These are phyloP conservation scores for Apiospora hydei DNA, from an alignment of 2,329 filamentous ascomycete genomes.

Conservation along the genomic window DNA sequence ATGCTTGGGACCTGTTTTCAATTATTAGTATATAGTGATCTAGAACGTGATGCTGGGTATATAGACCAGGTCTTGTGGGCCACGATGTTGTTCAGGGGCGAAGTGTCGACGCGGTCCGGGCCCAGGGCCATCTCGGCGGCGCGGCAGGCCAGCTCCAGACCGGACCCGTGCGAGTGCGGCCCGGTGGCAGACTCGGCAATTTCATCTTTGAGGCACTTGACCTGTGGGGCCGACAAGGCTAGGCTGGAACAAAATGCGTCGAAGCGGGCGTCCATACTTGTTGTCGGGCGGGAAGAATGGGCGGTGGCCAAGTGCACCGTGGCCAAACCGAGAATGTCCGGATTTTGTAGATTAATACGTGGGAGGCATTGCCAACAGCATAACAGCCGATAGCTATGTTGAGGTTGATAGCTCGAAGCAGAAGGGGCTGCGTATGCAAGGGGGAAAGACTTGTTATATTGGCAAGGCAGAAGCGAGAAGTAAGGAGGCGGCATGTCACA, in stretches of 20 bases:
- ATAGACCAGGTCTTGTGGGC: constrained; percentile 1
- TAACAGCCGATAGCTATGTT: too few species aligned
- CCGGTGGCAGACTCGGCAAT: neutral
- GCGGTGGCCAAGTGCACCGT: too few species aligned
- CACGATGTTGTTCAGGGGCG: neutral
- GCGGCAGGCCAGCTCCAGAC: neutral
- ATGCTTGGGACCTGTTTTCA: constrained; percentile 30
- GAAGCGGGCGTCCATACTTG: neutral
- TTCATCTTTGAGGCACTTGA: neutral
- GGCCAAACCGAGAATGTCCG: too few species aligned
- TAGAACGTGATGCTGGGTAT: neutral
- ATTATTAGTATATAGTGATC: neutral
- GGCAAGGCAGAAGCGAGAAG: too few species aligned
- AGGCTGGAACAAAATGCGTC: neutral
- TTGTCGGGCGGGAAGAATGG: too few species aligned
- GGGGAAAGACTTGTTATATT: too few species aligned
- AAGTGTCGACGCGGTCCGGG: neutral
- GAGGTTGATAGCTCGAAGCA: too few species aligned
- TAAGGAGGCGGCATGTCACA: too few species aligned
- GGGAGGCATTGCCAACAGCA: too few species aligned
- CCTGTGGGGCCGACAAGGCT: neutral
- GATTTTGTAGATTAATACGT: too few species aligned
- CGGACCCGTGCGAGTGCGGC: neutral
- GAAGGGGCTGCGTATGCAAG: too few species aligned
- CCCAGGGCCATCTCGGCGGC: neutral